Percentiles rank a stretch among this genome's conserved stretches.
Evolutionary conservation across 305 asterid species (phyloP).

Genomic region (Andrographis paniculata): DNA sequence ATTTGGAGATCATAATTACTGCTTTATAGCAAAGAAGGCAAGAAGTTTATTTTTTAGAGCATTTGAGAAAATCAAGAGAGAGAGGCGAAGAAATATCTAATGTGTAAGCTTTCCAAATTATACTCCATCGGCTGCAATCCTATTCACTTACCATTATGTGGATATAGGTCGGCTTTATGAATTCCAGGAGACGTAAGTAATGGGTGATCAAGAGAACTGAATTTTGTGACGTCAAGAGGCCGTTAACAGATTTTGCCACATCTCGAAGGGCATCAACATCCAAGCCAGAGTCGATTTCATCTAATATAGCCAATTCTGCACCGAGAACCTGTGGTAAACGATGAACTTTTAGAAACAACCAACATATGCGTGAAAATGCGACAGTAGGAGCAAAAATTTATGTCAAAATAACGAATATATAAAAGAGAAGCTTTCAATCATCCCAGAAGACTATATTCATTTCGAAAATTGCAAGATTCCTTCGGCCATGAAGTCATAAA

Average conservation of each 20-base stretch:
- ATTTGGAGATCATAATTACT: constrained; percentile 6
- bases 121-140: neutral
- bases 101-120: neutral
- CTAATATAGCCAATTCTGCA: constrained; percentile 81
- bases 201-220: constrained; percentile 93
- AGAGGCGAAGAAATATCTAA: neutral
- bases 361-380: neutral
- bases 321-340: constrained; percentile 73
- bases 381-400: no score
- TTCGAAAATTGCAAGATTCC: no score
- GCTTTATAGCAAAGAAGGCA: no score
- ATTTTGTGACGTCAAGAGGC: constrained; percentile 52
- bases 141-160: constrained; percentile 77
- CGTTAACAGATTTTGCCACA: constrained; percentile 78
- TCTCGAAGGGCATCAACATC: constrained; percentile 95
- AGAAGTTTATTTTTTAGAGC: no score
- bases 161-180: constrained; percentile 64
- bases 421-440: no score
- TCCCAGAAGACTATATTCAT: no score
- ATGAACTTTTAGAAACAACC: constrained; percentile 10
- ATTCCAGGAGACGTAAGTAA: constrained; percentile 75
- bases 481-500: no score
- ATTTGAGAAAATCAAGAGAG: neutral
- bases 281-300: constrained; percentile 97
- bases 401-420: no score